These are phyloP conservation scores for Quercus aquifolioides DNA, from an alignment of 306 rosid species.

Conservation along the genomic window DNA sequence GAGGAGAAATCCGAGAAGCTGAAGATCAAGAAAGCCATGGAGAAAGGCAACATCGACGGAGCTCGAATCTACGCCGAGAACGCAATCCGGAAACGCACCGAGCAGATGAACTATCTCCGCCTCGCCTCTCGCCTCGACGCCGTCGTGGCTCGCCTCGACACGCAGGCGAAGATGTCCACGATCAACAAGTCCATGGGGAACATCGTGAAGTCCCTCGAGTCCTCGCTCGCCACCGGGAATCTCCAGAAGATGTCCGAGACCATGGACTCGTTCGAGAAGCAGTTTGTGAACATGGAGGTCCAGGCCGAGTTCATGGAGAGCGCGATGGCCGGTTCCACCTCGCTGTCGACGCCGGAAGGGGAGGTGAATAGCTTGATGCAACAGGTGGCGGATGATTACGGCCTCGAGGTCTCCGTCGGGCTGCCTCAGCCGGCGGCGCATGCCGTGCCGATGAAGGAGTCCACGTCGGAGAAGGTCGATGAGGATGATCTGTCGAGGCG, in stretches of 20 bases:
- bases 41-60: conserved; percentile 91
- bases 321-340: conserved; percentile 95
- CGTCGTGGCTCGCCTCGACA: conserved; percentile 91
- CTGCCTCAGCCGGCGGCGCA: conserved; percentile 84
- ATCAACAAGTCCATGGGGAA: conserved; percentile 85
- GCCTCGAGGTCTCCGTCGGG: conserved; percentile 94
- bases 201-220: conserved; percentile 88
- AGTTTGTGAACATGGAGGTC: conserved; percentile 96
- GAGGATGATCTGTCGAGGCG: conserved; percentile 87
- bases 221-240: conserved; percentile 67
- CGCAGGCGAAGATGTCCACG: conserved; percentile 93
- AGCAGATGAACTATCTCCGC: conserved; percentile 97
- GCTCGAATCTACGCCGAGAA: conserved; percentile 96
- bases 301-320: conserved; percentile 97
- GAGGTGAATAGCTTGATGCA: conserved; percentile 95
- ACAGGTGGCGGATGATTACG: conserved; percentile 94
- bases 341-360: conserved; percentile 87
- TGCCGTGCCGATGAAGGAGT: conserved; percentile 78
- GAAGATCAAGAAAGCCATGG: conserved; percentile 93
- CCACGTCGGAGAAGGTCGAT: conserved; percentile 62
- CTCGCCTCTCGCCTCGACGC: conserved; percentile 90
- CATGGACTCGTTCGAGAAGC: conserved; percentile 92
- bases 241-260: conserved; percentile 98
- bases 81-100: conserved; percentile 84
- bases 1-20: conserved; percentile 92